Percentiles rank a stretch among this genome's conserved stretches.
phyloP scores from a whole-genome alignment of 345 rosid genomes.

The Camelina sativa region DNA sequence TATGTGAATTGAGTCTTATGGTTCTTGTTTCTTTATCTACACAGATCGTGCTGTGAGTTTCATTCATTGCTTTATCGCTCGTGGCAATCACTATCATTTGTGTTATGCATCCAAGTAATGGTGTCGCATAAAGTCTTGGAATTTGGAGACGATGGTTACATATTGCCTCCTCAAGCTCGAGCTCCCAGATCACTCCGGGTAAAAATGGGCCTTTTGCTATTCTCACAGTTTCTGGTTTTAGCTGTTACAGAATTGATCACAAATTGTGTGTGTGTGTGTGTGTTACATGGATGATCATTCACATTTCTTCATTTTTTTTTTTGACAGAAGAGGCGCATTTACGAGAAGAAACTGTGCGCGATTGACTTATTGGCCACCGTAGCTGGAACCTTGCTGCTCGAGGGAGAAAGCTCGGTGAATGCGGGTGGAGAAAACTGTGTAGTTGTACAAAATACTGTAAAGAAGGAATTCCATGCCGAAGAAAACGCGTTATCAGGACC shows the following conservation, averaged over 20 bases:
- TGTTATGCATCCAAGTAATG: slow-evolving; percentile 46
- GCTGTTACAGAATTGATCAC: not conserved
- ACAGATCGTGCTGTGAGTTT: not conserved
- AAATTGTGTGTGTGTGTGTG: no score
- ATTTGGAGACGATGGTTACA: slow-evolving; percentile 81
- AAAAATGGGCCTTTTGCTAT: slow-evolving; percentile 40
- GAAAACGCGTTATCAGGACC: slow-evolving; percentile 12
- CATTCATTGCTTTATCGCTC: not conserved
- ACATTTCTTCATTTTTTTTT: not conserved
- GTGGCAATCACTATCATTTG: slow-evolving; percentile 8
- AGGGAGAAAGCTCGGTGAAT: slow-evolving; percentile 47
- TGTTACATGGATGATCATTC: not conserved
- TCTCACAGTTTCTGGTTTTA: not conserved
- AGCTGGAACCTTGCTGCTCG: slow-evolving; percentile 77
- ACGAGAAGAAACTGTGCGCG: slow-evolving; percentile 66
- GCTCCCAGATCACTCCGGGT: slow-evolving; percentile 90
- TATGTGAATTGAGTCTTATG: not conserved
- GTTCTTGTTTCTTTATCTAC: slow-evolving; percentile 1
- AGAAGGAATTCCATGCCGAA: slow-evolving; percentile 45
- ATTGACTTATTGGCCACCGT: slow-evolving; percentile 89
- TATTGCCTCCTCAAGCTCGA: slow-evolving; percentile 78
- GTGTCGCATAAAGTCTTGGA: slow-evolving; percentile 60
- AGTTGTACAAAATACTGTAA: slow-evolving; percentile 47
- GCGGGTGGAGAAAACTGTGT: slow-evolving; percentile 47
- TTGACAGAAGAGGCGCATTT: slow-evolving; percentile 68